phyloP scores from a whole-genome alignment of 2,329 filamentous ascomycete species.

The Lomentospora prolificans region DNA sequence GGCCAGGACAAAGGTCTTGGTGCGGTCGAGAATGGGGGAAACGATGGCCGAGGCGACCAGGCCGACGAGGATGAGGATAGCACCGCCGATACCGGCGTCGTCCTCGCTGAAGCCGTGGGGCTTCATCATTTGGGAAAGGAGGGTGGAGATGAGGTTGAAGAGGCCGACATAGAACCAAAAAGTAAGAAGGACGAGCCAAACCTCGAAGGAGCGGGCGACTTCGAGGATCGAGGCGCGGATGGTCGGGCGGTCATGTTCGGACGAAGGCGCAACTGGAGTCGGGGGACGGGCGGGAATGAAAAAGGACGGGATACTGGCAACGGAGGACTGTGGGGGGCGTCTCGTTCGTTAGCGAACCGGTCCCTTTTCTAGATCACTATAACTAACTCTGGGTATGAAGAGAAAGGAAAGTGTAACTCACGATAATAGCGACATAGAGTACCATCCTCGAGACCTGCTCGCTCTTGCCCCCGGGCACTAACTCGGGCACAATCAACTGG shows the following conservation, averaged over 20 bases:
- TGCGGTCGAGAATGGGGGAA: conserved; percentile 75
- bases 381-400: no score
- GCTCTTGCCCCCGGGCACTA: conserved; percentile 36
- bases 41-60: conserved; percentile 66
- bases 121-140: conserved; percentile 81
- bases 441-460: conserved; percentile 70
- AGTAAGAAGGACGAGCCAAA: conserved; percentile 73
- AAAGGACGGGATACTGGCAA: conserved; percentile 64
- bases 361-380: not conserved
- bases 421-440: conserved; percentile 74
- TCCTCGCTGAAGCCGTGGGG: conserved; percentile 80
- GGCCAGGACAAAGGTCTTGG: conserved; percentile 64
- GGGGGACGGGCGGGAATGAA: conserved; percentile 71
- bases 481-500: conserved; percentile 75
- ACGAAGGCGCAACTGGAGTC: conserved; percentile 63
- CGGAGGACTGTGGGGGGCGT: conserved; percentile 38
- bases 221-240: conserved; percentile 42
- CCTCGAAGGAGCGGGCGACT: conserved; percentile 52
- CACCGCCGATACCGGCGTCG: conserved; percentile 82
- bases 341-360: not conserved
- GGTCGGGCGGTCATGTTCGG: conserved; percentile 44
- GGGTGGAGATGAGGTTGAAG: conserved; percentile 84
- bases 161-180: conserved; percentile 79
- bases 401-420: conserved; percentile 34
- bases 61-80: conserved; percentile 79